Percentiles rank a stretch among this genome's conserved stretches.
These are phyloP conservation scores for Dactylonectria macrodidyma DNA, from an alignment of 2,329 filamentous ascomycete species.

Conservation along the genomic window DNA sequence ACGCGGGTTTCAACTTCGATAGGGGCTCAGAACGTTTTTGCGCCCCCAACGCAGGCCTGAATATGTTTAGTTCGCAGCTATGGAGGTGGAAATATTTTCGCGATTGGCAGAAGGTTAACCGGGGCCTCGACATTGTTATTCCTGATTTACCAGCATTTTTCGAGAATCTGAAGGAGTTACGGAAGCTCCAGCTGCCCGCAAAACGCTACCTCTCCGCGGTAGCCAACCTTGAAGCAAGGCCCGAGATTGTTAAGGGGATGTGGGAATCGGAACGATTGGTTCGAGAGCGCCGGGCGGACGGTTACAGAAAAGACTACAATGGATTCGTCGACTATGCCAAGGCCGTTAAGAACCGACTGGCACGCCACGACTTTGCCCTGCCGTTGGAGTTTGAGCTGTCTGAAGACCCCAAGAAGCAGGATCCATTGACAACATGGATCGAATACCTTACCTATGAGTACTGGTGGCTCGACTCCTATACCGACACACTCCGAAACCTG, in stretches of 20 bases:
- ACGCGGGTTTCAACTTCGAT: neutral
- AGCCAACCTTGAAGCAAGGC: slow-evolving; percentile 31
- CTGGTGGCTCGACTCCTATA: slow-evolving; percentile 18
- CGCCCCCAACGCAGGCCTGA: too few relatives aligned
- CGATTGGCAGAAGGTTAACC: slow-evolving; percentile 49
- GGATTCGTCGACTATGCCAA: slow-evolving; percentile 45
- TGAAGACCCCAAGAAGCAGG: slow-evolving; percentile 48
- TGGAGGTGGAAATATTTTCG: slow-evolving; percentile 50
- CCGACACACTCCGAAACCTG: too few relatives aligned
- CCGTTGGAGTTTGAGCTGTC: slow-evolving; percentile 51
- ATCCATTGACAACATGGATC: slow-evolving; percentile 56
- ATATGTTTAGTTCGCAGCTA: slow-evolving; percentile 44
- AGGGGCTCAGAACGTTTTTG: too few relatives aligned
- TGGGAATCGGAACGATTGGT: neutral
- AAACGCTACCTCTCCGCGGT: neutral
- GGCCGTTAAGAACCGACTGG: slow-evolving; percentile 47
- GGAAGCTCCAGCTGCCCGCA: too few relatives aligned
- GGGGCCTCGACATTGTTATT: slow-evolving; percentile 36
- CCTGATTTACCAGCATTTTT: slow-evolving; percentile 10
- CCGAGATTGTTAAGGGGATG: neutral
- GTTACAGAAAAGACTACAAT: slow-evolving; percentile 35
- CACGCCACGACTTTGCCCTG: slow-evolving; percentile 47
- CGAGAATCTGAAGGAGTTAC: too few relatives aligned
- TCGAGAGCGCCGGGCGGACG: neutral
- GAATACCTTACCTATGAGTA: slow-evolving; percentile 54